Evolutionary conservation across 2,329 filamentous ascomycete species (phyloP), one percentile per base, ranked within the genome.

Genomic region (Microascus cirrosus): DNA sequence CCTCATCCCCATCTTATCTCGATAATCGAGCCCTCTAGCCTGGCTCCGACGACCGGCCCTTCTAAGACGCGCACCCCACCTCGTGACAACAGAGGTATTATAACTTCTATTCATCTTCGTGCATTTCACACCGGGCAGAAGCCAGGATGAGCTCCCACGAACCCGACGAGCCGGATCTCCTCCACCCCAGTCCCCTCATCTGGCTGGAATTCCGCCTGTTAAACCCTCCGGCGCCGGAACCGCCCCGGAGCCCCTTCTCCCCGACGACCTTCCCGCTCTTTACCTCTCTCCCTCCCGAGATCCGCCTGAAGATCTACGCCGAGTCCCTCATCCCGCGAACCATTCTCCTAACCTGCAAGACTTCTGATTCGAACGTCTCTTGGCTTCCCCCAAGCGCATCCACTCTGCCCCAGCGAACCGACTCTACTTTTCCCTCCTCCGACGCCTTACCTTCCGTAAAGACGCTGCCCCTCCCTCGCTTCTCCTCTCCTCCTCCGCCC

Each of bases 301-400:
- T 80, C 57, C 76, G 77, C 54, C 67, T 78, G 57, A 71, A 72
- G 65, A 69, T 80, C 61, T 80, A 77, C 18, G 36, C 12, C 77
- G 68, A 71, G 58, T 68, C 65, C 55, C 65, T 77, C 53, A 64
- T 78, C 55, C 70, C 69, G 60, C 76, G 76, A 32, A 75, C 77
- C 59, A 70, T 79, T 60, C 63, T 78, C 51, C 59, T 63, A 50
- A 68, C 69, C 51, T 65, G 66, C 18, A 54, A 28, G 18, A 52
- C 53, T 20, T 55, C 54, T 4, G 28, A 32, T 4, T 4, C 28
- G 28, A 8, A 8, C 28, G 4, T 32, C 28, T 32, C 28, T 32
- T 32, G 4, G 4, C 28, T 32, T 8, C 28, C 28, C 8, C 28
- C 28, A 32, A 32, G n/a, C n/a, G n/a, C n/a, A n/a, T 32, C 28